Conservation (phyloP, 441 rosid genomes). For the Manihot esculenta region DNA sequence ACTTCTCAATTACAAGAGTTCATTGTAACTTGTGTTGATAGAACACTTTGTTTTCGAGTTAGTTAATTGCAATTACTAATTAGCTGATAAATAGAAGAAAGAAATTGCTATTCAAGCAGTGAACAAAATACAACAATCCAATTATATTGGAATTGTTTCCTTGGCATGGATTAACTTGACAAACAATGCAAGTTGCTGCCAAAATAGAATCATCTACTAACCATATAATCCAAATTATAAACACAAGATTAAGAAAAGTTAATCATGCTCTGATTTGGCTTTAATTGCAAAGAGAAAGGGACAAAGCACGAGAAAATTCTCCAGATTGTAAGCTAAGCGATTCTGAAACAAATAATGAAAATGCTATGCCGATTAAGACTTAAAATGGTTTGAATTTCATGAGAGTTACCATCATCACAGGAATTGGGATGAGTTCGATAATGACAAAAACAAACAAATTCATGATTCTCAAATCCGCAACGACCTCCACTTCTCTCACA, state of each 20-base stretch:
- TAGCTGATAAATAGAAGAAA: no score
- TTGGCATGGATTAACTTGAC: constrained; percentile 5
- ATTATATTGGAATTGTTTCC: not conserved
- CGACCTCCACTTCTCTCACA: constrained; percentile 50
- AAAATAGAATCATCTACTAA: not conserved
- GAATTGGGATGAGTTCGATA: constrained; percentile 28
- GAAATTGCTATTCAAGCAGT: no score
- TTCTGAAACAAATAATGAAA: not conserved
- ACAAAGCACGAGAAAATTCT: not conserved
- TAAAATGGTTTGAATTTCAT: not conserved
- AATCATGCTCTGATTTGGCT: not conserved
- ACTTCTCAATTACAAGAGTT: not conserved
- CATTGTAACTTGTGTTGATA: not conserved
- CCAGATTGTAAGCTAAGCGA: not conserved
- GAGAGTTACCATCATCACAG: constrained; percentile 45
- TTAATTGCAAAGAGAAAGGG: no score
- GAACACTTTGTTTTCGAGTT: not conserved
- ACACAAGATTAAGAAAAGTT: not conserved
- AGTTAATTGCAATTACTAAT: no score
- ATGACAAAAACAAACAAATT: constrained; percentile 50
- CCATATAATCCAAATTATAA: not conserved
- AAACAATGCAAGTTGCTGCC: not conserved
- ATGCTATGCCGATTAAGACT: not conserved
- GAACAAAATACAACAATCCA: no score
- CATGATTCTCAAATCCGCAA: constrained; percentile 42